These are phyloP conservation scores for Singerocomus inundabilis DNA, from an alignment of 1,284 basidiomycete species.

Conservation along the genomic window DNA sequence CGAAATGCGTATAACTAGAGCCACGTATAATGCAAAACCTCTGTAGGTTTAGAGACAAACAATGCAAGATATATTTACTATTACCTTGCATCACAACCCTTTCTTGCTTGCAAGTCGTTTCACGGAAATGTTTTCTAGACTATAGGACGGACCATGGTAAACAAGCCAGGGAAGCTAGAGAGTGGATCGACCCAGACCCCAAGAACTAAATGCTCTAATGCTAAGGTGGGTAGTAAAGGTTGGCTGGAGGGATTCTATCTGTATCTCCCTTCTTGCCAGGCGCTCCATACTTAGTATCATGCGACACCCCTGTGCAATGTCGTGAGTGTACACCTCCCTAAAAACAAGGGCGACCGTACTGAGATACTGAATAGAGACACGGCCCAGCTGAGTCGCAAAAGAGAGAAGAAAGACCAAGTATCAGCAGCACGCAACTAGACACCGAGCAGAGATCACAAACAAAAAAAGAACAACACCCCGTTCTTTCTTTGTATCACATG, in stretches of 20 bases:
- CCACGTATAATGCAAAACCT: no score
- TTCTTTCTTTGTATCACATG: constrained; percentile 6
- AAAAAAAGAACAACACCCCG: constrained; percentile 12
- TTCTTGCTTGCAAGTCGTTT: no score
- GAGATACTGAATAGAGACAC: constrained; percentile 10
- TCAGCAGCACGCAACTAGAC: constrained; percentile 11
- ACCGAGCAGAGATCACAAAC: constrained; percentile 10
- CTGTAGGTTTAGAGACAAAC: no score
- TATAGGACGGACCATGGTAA: background rate
- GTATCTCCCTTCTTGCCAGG: constrained; percentile 11
- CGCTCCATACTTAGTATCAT: constrained; percentile 25
- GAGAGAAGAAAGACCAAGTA: no score
- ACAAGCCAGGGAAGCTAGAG: background rate
- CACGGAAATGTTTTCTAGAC: background rate
- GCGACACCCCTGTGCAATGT: constrained; percentile 16
- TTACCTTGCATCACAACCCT: no score
- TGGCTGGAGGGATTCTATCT: background rate
- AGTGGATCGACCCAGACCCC: background rate
- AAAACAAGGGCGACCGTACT: constrained; percentile 9
- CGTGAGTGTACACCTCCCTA: background rate
- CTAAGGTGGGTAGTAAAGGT: constrained; percentile 16
- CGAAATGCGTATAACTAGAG: no score
- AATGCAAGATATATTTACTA: no score
- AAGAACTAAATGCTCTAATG: no score
- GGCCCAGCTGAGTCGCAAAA: constrained; percentile 15